Base-by-base conservation (phyloP, 345 rosid species). In the Arabis alpina region DNA sequence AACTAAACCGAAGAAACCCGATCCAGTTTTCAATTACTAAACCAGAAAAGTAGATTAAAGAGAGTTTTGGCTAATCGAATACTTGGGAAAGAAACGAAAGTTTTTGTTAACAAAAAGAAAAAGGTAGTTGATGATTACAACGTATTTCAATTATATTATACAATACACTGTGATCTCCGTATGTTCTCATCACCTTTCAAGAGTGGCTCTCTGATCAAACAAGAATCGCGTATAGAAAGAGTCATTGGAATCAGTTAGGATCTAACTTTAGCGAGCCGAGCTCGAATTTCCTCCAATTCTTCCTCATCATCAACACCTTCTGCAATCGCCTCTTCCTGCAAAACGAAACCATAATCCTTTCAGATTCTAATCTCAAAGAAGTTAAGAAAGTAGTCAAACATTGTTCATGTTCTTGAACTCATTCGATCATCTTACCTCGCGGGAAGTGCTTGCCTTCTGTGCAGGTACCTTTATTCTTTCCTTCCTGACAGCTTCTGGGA, bases 251-350 rank as follows among this genome's bases (percentile, higher is more conserved):
- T 32, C 53, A 74, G 24, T 81, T 82, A 93, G 30, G 98, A 90
- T 83, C 97, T 79, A 50, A 93, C 98, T 80, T 79, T 88, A 6
- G 93, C 96, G 12, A 93, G 97, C 19, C 97, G 83, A 12, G 97
- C 97, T 74, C 98, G 81, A 70, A 93, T 82, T 70, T 81, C 94
- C 77, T 93, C 98, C 14, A 90, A 80, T 77, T 93, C 98, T 75
- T 88, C 91, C 80, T 90, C 97, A 72, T 93, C 97, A 63, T 88
- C 97, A 25, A 66, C 85, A 13, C 94, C 93, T 78, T 87, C 98
- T 59, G 77, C 89, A 54, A 90, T 76, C 41, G 94, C 87, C 56
- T 88, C 98, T 60, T 93, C 96, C 98, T 90, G 58, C 23, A 65
- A 65, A 8, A 16, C 5, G 39, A 47, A 25, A 27, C 41, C 53